A percentile compares a stretch with the other conserved stretches of the same genome.
phyloP scores from a whole-genome alignment of 2,329 filamentous ascomycete genomes.

The Trichoderma koningiopsis region DNA sequence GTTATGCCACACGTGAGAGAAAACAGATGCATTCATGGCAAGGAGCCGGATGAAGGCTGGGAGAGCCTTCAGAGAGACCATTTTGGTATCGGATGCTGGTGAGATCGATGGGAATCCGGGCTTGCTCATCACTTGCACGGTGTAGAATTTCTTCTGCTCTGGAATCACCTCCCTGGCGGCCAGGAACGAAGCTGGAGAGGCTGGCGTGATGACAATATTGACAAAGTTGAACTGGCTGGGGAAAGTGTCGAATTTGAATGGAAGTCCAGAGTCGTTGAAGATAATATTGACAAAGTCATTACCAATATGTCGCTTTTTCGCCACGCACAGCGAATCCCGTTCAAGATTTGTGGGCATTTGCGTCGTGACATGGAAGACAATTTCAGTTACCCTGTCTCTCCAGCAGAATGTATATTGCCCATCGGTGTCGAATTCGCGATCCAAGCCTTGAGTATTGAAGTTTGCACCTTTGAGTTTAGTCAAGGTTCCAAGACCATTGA shows the following conservation, averaged over 20 bases:
- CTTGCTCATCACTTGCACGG: slow-evolving; percentile 85
- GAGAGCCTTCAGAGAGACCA: slow-evolving; percentile 80
- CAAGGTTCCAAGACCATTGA: slow-evolving; percentile 79
- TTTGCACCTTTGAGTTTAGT: slow-evolving; percentile 78
- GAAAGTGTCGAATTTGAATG: slow-evolving; percentile 88
- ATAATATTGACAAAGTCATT: slow-evolving; percentile 99
- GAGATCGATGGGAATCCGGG: slow-evolving; percentile 90
- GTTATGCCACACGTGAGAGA: slow-evolving; percentile 85
- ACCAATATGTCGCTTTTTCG: slow-evolving; percentile 93
- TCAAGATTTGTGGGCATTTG: slow-evolving; percentile 93
- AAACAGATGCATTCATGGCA: slow-evolving; percentile 90
- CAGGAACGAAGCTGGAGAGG: slow-evolving; percentile 75
- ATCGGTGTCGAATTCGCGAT: slow-evolving; percentile 74
- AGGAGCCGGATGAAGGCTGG: slow-evolving; percentile 85
- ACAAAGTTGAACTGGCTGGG: slow-evolving; percentile 96
- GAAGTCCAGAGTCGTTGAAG: slow-evolving; percentile 92
- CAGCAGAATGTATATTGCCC: slow-evolving; percentile 90
- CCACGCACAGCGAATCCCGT: slow-evolving; percentile 71
- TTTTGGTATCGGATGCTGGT: slow-evolving; percentile 83
- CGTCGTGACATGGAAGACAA: slow-evolving; percentile 93
- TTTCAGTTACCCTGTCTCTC: slow-evolving; percentile 91
- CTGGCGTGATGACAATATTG: slow-evolving; percentile 92
- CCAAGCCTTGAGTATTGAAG: slow-evolving; percentile 92
- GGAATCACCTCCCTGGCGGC: slow-evolving; percentile 55
- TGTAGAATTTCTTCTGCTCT: slow-evolving; percentile 67